Conservation (phyloP, 805 yeast species). For the Komagataella populi region DNA sequence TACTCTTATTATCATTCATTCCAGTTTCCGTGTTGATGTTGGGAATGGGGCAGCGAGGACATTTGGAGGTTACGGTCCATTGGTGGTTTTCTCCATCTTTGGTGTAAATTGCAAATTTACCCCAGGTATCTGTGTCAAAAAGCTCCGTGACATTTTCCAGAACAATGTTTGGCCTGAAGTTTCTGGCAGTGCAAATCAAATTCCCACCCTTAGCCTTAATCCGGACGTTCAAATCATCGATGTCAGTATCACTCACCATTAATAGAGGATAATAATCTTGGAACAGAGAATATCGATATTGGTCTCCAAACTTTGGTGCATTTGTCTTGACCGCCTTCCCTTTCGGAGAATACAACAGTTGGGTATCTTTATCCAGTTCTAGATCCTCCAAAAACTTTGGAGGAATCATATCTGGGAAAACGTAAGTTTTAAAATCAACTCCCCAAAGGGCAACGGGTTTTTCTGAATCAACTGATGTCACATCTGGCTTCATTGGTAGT, state of each 20-base stretch:
- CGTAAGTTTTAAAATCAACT: constrained; percentile 8
- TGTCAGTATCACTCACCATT: constrained; percentile 11
- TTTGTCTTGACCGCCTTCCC: constrained; percentile 13
- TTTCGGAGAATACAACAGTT: constrained; percentile 10
- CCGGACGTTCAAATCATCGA: constrained; percentile 6
- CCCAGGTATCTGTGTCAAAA: constrained; percentile 15
- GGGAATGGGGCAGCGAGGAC: constrained; percentile 16
- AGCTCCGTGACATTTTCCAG: constrained; percentile 9
- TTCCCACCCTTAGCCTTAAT: background rate
- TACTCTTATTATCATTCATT: constrained; percentile 9
- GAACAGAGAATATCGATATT: constrained; percentile 9
- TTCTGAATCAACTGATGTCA: background rate
- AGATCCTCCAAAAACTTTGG: constrained; percentile 7
- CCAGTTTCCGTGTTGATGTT: constrained; percentile 12
- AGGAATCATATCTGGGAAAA: constrained; percentile 10
- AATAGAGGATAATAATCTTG: constrained; percentile 18
- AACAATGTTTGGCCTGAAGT: constrained; percentile 16
- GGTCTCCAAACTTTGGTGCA: constrained; percentile 2
- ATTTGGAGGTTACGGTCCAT: constrained; percentile 13
- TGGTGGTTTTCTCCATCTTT: constrained; percentile 3
- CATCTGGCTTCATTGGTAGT: background rate
- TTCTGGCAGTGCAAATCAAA: constrained; percentile 6
- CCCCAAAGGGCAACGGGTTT: constrained; percentile 11
- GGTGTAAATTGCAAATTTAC: constrained; percentile 9
- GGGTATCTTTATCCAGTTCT: constrained; percentile 9